phyloP scores from a whole-genome alignment of 805 yeast species.

The Tetrapisispora iriomotensis region DNA sequence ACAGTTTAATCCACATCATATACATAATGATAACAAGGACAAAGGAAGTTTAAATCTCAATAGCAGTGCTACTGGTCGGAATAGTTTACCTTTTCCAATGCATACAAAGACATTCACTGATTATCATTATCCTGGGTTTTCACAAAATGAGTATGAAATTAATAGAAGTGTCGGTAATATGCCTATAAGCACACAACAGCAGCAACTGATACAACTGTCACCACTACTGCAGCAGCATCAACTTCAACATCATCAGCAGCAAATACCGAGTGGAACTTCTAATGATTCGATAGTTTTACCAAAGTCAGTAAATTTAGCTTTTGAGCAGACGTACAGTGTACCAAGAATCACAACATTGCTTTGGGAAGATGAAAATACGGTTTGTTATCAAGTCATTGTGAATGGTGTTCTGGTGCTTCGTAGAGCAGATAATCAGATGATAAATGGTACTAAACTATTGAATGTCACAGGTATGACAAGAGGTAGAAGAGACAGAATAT shows the following conservation, averaged over 20 bases:
- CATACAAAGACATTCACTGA: no score
- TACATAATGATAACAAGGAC: background rate
- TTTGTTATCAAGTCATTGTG: constrained; percentile 80
- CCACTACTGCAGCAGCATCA: background rate
- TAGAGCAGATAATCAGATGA: constrained; percentile 76
- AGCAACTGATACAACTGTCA: background rate
- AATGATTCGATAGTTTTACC: no score
- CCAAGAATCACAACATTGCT: constrained; percentile 60
- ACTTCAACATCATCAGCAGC: background rate
- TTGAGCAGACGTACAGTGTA: background rate
- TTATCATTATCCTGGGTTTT: constrained; percentile 1
- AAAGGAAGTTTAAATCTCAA: no score
- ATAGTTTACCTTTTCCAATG: background rate
- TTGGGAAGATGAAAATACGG: constrained; percentile 84
- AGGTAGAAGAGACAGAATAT: constrained; percentile 76
- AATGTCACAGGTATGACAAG: constrained; percentile 84
- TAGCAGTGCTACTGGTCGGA: no score
- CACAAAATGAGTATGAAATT: background rate
- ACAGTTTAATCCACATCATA: background rate
- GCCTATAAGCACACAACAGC: background rate
- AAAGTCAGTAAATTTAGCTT: background rate
- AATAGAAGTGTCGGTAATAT: no score
- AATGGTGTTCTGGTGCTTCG: constrained; percentile 72
- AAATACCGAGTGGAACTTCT: no score
- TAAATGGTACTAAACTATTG: constrained; percentile 73